These are phyloP conservation scores for Pugionium dolabratum DNA, from an alignment of 345 rosid genomes.

Conservation along the genomic window DNA sequence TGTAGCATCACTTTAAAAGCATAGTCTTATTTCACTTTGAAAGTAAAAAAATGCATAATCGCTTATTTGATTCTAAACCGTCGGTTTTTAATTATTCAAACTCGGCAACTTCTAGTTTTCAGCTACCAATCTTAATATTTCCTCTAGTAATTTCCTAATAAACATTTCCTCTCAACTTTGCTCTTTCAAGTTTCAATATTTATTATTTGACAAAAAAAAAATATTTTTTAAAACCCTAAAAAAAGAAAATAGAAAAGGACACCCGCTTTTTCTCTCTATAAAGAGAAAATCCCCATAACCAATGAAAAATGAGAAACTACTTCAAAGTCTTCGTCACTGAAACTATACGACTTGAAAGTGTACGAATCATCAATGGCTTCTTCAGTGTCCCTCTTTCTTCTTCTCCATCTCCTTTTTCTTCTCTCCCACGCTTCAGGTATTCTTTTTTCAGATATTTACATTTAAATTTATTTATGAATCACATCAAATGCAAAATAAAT, in stretches of 20 bases:
- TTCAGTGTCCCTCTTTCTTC: conserved; percentile 10
- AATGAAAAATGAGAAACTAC: conserved; percentile 25
- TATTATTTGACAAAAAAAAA: no score
- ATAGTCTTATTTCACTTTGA: no score
- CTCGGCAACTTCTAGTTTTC: not conserved
- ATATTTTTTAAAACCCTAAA: not conserved
- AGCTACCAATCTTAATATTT: not conserved
- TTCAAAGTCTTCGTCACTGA: conserved; percentile 14
- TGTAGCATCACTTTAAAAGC: no score
- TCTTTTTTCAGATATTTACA: not conserved
- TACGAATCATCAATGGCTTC: conserved; percentile 34
- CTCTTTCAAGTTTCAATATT: not conserved
- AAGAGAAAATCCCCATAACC: conserved; percentile 21
- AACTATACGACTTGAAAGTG: conserved; percentile 3
- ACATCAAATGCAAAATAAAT: not conserved
- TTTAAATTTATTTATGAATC: not conserved
- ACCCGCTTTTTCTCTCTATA: conserved; percentile 13
- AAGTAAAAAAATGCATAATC: not conserved
- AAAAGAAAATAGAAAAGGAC: not conserved
- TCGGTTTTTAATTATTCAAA: not conserved
- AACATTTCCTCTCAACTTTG: not conserved
- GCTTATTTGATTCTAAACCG: not conserved
- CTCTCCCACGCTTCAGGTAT: conserved; percentile 41
- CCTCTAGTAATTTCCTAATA: not conserved
- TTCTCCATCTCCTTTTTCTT: conserved; percentile 27